phyloP scores from a whole-genome alignment of 1,284 basidiomycete species.

The Trichosporon sp. region DNA sequence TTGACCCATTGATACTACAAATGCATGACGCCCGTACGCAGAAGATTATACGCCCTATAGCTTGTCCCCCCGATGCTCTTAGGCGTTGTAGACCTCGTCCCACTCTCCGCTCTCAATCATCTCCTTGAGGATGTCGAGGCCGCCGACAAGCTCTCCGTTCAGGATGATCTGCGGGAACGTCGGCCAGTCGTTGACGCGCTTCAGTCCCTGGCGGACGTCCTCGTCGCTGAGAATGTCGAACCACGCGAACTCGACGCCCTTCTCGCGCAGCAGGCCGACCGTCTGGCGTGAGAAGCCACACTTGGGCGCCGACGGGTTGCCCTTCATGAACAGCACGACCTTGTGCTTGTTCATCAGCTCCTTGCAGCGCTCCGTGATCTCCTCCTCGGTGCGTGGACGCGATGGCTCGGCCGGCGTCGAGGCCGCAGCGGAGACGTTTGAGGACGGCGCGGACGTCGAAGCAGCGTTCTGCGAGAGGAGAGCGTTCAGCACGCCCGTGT shows the following conservation, averaged over 20 bases:
- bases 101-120: conserved; percentile 55
- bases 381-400: conserved; percentile 45
- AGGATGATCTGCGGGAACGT: conserved; percentile 68
- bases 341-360: conserved; percentile 61
- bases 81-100: conserved; percentile 40
- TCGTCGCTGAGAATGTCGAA: conserved; percentile 72
- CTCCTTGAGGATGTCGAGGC: conserved; percentile 63
- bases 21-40: conserved; percentile 3
- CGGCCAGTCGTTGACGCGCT: conserved; percentile 52
- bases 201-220: conserved; percentile 59
- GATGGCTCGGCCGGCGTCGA: conserved; percentile 30
- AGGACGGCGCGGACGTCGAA: conserved; percentile 38
- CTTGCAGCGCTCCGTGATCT: conserved; percentile 52
- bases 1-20: neutral
- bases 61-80: neutral
- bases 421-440: conserved; percentile 39
- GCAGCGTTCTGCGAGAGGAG: conserved; percentile 61
- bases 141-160: conserved; percentile 75
- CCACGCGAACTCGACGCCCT: conserved; percentile 62
- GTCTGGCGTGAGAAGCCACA: conserved; percentile 77
- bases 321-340: conserved; percentile 94
- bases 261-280: conserved; percentile 60
- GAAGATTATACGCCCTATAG: conserved; percentile 3
- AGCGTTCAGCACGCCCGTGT: conserved; percentile 64
- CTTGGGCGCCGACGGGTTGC: conserved; percentile 75